A percentile compares a stretch with the other conserved stretches of the same genome.
Conservation (phyloP, 208 protist genomes). For the Trypanosoma rangeli region DNA sequence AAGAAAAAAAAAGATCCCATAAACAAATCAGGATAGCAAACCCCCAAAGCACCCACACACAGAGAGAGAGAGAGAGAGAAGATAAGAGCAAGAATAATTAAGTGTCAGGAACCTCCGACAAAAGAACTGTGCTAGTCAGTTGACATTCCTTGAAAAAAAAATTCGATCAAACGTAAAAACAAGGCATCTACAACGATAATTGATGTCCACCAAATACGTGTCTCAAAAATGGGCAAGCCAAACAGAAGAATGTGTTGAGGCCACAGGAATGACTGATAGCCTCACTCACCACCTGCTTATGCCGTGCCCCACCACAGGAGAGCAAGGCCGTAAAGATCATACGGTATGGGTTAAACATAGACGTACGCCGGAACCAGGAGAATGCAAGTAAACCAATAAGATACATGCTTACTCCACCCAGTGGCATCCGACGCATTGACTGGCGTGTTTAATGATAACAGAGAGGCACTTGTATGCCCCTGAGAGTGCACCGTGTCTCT, state of each 20-base stretch:
- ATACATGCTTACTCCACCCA: not conserved
- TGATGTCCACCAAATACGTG: too few species aligned
- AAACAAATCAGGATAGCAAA: constrained; percentile 12
- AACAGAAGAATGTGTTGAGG: too few species aligned
- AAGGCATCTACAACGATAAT: too few species aligned
- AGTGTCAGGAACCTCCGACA: too few species aligned
- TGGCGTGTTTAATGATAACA: not conserved
- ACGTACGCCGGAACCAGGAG: not conserved
- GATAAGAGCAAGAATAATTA: not conserved
- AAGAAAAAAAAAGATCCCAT: constrained; percentile 22
- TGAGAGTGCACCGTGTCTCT: not conserved
- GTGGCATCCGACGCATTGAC: not conserved
- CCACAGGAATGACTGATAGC: too few species aligned
- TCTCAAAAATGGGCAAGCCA: too few species aligned
- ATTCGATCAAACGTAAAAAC: too few species aligned
- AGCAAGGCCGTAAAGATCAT: not conserved
- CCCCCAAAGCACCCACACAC: constrained; percentile 5
- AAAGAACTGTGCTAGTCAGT: too few species aligned
- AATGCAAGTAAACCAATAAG: not conserved
- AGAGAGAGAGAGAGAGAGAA: not conserved
- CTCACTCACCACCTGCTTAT: too few species aligned
- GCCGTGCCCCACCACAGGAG: too few species aligned
- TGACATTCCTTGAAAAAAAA: too few species aligned
- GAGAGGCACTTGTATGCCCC: not conserved
- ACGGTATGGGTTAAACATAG: not conserved